phyloP scores from a whole-genome alignment of 2,329 filamentous ascomycete genomes.

The Chrysoporthe deuterocubensis region DNA sequence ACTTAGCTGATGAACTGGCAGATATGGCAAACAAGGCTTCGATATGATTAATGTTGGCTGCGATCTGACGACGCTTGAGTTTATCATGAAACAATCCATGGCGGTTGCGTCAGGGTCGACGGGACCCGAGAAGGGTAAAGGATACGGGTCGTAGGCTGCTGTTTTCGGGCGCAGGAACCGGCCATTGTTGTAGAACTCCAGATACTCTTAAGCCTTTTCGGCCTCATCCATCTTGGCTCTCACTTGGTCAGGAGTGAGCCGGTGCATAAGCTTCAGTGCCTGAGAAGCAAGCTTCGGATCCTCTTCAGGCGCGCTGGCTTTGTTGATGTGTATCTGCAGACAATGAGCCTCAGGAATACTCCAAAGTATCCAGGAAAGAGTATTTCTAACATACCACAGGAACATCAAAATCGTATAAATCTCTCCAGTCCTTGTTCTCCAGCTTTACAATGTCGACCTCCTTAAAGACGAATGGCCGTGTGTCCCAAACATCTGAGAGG shows the following conservation, averaged over 20 bases:
- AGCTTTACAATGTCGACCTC: constrained; percentile 72
- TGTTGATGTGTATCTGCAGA: constrained; percentile 65
- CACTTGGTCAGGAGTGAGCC: constrained; percentile 71
- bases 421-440: constrained; percentile 67
- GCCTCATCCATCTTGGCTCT: constrained; percentile 69
- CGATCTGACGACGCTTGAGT: constrained; percentile 57
- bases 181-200: background rate
- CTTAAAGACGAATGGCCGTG: constrained; percentile 67
- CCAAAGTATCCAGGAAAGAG: background rate
- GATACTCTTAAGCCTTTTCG: constrained; percentile 38
- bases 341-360: background rate
- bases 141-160: constrained; percentile 44
- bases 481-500: constrained; percentile 69
- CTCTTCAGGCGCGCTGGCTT: constrained; percentile 53
- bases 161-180: background rate
- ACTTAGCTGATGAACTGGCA: constrained; percentile 4
- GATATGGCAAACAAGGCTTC: constrained; percentile 60
- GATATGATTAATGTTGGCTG: constrained; percentile 65
- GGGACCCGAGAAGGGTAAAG: constrained; percentile 42
- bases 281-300: constrained; percentile 58
- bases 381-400: constrained; percentile 64
- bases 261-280: constrained; percentile 77
- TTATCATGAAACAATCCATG: constrained; percentile 50
- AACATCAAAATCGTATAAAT: constrained; percentile 80
- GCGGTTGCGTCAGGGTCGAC: constrained; percentile 49